These are phyloP conservation scores for Leptoxyphium fumago DNA, from an alignment of 2,329 filamentous ascomycete genomes.

Conservation along the genomic window DNA sequence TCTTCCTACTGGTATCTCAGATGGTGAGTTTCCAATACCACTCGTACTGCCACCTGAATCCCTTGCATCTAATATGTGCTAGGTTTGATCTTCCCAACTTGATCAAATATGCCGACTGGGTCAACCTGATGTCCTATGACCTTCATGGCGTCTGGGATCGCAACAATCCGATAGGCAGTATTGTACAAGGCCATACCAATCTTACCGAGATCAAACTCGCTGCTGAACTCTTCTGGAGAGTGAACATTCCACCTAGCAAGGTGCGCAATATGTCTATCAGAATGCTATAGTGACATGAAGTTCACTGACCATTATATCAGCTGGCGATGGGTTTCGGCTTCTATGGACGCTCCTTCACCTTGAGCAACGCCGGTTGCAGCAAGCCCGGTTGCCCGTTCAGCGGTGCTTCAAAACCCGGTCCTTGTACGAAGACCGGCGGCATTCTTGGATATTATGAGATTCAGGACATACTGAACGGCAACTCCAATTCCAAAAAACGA, in stretches of 20 bases:
- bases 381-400: slow-evolving; percentile 2
- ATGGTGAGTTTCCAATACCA: too few species aligned
- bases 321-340: slow-evolving; percentile 31
- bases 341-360: slow-evolving; percentile 27
- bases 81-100: slow-evolving; percentile 11
- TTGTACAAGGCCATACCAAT: slow-evolving; percentile 29
- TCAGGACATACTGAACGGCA: slow-evolving; percentile 12
- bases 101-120: slow-evolving; percentile 5
- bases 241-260: slow-evolving; percentile 26
- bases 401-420: slow-evolving; percentile 6
- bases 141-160: slow-evolving; percentile 31
- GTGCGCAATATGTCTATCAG: too few species aligned
- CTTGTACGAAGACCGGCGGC: slow-evolving; percentile 18
- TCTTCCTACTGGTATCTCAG: slow-evolving; percentile 8
- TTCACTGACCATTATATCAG: too few species aligned
- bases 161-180: slow-evolving; percentile 17
- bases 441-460: slow-evolving; percentile 25
- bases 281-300: too few species aligned
- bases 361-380: slow-evolving; percentile 3
- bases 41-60: too few species aligned
- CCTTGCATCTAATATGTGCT: too few species aligned
- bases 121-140: slow-evolving; percentile 29
- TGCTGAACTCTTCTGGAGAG: slow-evolving; percentile 33
- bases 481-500: slow-evolving; percentile 3
- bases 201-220: slow-evolving; percentile 31